Percentiles rank a stretch among this genome's conserved stretches.
These are phyloP conservation scores for Cephalotrichum gorgonifer DNA, from an alignment of 2,329 filamentous ascomycete species.

Conservation along the genomic window DNA sequence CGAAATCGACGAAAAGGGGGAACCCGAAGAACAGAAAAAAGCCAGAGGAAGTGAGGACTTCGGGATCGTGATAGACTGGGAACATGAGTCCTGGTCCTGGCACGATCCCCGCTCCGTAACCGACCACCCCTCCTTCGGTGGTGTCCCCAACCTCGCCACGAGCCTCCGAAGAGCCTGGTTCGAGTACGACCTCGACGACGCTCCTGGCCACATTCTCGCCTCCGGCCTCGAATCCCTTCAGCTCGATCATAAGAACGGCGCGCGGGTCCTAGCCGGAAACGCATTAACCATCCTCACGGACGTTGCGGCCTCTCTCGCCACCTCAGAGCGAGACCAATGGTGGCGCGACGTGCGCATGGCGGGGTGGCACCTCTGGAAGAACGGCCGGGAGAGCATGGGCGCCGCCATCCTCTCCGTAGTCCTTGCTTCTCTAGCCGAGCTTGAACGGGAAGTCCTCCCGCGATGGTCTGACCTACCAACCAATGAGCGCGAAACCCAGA, in stretches of 20 bases:
- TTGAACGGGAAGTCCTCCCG: constrained; percentile 20
- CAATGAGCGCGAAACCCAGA: constrained; percentile 6
- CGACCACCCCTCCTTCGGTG: constrained; percentile 32
- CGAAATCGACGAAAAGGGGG: too few relatives aligned
- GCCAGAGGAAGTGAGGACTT: too few relatives aligned
- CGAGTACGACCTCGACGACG: constrained; percentile 35
- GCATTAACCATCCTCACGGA: constrained; percentile 39
- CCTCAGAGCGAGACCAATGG: constrained; percentile 26
- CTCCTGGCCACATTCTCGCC: constrained; percentile 33
- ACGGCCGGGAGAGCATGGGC: constrained; percentile 56
- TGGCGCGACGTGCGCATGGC: constrained; percentile 45
- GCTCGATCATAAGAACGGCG: constrained; percentile 47
- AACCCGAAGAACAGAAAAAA: too few relatives aligned
- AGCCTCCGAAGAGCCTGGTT: constrained; percentile 51
- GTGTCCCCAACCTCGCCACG: constrained; percentile 47
- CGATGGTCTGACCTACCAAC: constrained; percentile 1
- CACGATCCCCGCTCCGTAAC: constrained; percentile 39
- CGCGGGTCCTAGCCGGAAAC: constrained; percentile 43
- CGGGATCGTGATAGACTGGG: constrained; percentile 50
- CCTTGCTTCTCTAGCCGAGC: constrained; percentile 30
- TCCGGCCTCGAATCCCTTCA: constrained; percentile 37
- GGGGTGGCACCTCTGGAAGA: constrained; percentile 55
- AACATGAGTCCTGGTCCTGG: constrained; percentile 50
- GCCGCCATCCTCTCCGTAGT: constrained; percentile 44
- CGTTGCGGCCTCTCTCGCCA: constrained; percentile 26